These are phyloP conservation scores for Penicillium alfredii DNA, from an alignment of 495 filamentous ascomycete species.

Conservation along the genomic window DNA sequence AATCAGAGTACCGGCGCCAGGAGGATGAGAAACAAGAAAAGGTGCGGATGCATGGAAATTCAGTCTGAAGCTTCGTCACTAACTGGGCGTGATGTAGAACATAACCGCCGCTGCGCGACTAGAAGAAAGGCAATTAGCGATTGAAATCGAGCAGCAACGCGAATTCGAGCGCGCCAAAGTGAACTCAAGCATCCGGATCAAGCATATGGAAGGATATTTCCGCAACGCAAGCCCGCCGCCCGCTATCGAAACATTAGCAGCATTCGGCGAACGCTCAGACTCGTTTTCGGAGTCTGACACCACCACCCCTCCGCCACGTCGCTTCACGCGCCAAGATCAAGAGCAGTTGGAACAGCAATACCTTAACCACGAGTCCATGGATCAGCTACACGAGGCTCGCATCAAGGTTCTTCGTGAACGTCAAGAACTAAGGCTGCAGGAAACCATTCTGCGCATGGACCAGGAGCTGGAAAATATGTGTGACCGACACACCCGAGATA, in stretches of 20 bases:
- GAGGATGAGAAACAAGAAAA: slow-evolving; percentile 50
- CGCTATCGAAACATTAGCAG: slow-evolving; percentile 16
- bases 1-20: slow-evolving; percentile 28
- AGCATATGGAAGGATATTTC: slow-evolving; percentile 77
- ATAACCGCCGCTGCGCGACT: slow-evolving; percentile 48
- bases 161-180: slow-evolving; percentile 52
- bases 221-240: slow-evolving; percentile 46
- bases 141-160: slow-evolving; percentile 58
- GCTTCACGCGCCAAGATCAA: slow-evolving; percentile 34
- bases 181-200: slow-evolving; percentile 62
- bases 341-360: slow-evolving; percentile 67
- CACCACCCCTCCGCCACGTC: slow-evolving; percentile 19
- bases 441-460: slow-evolving; percentile 58
- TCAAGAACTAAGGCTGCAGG: slow-evolving; percentile 63
- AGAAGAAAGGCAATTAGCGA: slow-evolving; percentile 69
- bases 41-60: slow-evolving; percentile 38
- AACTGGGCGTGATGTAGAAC: slow-evolving; percentile 31
- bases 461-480: slow-evolving; percentile 52
- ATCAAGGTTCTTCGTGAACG: slow-evolving; percentile 78
- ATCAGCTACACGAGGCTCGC: slow-evolving; percentile 60
- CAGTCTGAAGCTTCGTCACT: slow-evolving; percentile 3
- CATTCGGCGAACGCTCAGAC: slow-evolving; percentile 9
- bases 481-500: slow-evolving; percentile 45
- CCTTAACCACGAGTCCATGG: slow-evolving; percentile 61
- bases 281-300: slow-evolving; percentile 22